Conservation (phyloP, 495 filamentous ascomycete genomes). For the Penicillium paxilli region DNA sequence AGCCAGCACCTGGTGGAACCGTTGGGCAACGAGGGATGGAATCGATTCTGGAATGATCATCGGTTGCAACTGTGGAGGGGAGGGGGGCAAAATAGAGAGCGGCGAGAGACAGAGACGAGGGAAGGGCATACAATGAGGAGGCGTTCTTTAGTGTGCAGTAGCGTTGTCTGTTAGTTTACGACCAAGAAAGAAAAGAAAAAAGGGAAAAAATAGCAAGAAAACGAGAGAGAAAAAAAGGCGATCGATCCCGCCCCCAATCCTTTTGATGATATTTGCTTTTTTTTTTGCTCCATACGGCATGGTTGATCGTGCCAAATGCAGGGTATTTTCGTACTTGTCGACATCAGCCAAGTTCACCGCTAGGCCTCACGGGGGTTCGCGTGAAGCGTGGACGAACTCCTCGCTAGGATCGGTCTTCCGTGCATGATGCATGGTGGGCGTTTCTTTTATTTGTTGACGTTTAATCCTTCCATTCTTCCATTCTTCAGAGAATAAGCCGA, state of each 20-base stretch:
- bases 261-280: too few species aligned
- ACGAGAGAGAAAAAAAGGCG: not conserved
- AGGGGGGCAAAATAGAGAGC: not conserved
- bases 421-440: not conserved
- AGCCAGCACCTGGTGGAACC: conserved; percentile 8
- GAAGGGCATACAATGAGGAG: too few species aligned
- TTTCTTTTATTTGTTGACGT: not conserved
- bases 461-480: not conserved
- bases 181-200: not conserved
- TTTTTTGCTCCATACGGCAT: too few species aligned
- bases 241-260: not conserved
- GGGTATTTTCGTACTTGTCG: not conserved
- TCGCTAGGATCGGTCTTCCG: not conserved
- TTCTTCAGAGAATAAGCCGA: not conserved
- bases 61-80: not conserved
- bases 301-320: not conserved
- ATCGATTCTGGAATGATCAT: conserved; percentile 9
- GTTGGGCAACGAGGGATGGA: conserved; percentile 22
- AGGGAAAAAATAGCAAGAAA: not conserved
- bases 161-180: not conserved
- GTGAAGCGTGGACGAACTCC: not conserved
- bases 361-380: not conserved
- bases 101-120: too few species aligned
- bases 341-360: not conserved
- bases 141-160: conserved; percentile 18